Evolutionary conservation across 441 rosid genomes (phyloP).

Genomic region (Euphorbia schlechtendalii): DNA sequence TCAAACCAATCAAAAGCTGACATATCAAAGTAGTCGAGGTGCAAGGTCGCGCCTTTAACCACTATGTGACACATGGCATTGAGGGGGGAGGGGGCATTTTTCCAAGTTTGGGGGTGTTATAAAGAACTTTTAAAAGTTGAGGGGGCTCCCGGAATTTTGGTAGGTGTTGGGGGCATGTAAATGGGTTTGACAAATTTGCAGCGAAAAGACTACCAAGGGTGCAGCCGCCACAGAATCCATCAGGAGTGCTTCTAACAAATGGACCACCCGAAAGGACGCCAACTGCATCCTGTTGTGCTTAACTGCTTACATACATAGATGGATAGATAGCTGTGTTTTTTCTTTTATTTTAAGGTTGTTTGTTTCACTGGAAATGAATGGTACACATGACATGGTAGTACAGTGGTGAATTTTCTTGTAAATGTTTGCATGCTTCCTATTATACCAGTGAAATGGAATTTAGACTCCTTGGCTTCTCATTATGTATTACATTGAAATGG

Average conservation of each 20-base stretch:
- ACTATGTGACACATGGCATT: no score
- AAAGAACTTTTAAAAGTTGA: no score
- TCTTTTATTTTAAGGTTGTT: slow-evolving; percentile 23
- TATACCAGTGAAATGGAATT: slow-evolving; percentile 17
- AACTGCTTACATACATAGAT: slow-evolving; percentile 18
- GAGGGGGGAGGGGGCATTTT: no score
- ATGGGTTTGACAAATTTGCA: slow-evolving; percentile 21
- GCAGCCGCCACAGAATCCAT: slow-evolving; percentile 76
- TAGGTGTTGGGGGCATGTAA: no score
- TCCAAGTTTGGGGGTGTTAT: no score
- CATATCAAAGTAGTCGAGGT: no score
- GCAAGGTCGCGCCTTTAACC: no score
- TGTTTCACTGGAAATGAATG: slow-evolving; percentile 11
- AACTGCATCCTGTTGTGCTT: slow-evolving; percentile 77
- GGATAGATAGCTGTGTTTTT: slow-evolving; percentile 2
- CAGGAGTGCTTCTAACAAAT: slow-evolving; percentile 89
- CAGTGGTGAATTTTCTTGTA: slow-evolving; percentile 17
- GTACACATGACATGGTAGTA: no score
- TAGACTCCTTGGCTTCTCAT: slow-evolving; percentile 21
- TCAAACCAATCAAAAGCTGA: no score
- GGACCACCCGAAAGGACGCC: slow-evolving; percentile 66
- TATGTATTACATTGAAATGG: slow-evolving; percentile 15
- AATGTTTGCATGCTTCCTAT: slow-evolving; percentile 19
- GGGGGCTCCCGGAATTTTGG: no score
- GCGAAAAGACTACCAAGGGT: slow-evolving; percentile 79